A percentile compares a stretch with the other conserved stretches of the same genome.
Evolutionary conservation across 768 basidiomycete species (phyloP).

Genomic region (Baorangia bicolor): DNA sequence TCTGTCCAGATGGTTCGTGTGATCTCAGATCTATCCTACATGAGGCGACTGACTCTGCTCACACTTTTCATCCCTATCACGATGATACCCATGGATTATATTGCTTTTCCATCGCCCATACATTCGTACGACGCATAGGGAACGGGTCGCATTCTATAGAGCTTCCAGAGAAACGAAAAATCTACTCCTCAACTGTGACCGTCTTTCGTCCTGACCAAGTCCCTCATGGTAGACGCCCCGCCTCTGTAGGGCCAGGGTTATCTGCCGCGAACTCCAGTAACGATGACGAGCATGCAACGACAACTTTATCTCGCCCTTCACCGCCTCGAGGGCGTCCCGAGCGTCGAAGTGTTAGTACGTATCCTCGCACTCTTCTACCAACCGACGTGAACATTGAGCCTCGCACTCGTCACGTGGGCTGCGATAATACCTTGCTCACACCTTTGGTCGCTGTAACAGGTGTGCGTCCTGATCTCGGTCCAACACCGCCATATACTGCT

Average conservation of each 20-base stretch:
- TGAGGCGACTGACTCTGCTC: not conserved
- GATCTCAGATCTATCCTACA: slow-evolving; percentile 1
- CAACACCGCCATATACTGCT: slow-evolving; percentile 28
- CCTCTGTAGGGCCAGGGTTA: slow-evolving; percentile 26
- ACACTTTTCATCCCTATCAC: not conserved
- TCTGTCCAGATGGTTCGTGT: slow-evolving; percentile 83
- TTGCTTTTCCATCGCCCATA: not conserved
- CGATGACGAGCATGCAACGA: not conserved
- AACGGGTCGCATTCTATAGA: slow-evolving; percentile 74
- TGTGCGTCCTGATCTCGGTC: slow-evolving; percentile 12
- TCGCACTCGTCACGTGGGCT: not conserved
- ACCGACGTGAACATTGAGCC: not conserved
- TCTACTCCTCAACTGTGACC: slow-evolving; percentile 69
- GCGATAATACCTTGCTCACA: not conserved
- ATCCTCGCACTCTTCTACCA: not conserved
- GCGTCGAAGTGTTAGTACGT: slow-evolving; percentile 4
- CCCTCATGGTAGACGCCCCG: slow-evolving; percentile 27
- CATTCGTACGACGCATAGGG: slow-evolving; percentile 27
- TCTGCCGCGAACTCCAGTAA: not conserved
- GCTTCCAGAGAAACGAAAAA: slow-evolving; percentile 67
- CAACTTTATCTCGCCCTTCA: not conserved
- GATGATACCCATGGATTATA: not conserved
- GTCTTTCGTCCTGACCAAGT: slow-evolving; percentile 68
- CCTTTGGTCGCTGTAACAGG: not conserved
- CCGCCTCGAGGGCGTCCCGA: slow-evolving; percentile 3